Evolutionary conservation across 2,329 filamentous ascomycete genomes (phyloP).

Genomic region (Paraphoma chrysanthemicola): DNA sequence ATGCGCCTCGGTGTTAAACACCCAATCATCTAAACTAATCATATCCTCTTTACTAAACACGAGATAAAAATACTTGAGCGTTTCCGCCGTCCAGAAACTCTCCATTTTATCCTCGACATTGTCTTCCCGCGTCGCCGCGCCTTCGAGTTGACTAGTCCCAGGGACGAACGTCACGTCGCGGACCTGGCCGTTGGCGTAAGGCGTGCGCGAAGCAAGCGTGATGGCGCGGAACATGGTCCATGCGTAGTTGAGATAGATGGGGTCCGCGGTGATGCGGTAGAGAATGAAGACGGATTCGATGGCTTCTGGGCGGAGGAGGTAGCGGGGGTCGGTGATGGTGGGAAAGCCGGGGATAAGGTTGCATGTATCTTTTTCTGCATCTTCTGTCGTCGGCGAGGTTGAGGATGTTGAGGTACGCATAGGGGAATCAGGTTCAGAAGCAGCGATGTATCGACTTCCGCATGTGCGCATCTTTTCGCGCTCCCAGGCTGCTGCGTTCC

Average conservation of each 20-base stretch:
- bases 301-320: constrained; percentile 61
- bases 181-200: constrained; percentile 53
- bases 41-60: constrained; percentile 54
- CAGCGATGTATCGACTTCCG: constrained; percentile 15
- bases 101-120: constrained; percentile 46
- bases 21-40: constrained; percentile 56
- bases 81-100: constrained; percentile 59
- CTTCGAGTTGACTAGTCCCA: constrained; percentile 3
- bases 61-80: constrained; percentile 59
- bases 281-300: constrained; percentile 67
- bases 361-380: constrained; percentile 18
- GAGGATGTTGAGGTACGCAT: no score
- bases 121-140: constrained; percentile 11
- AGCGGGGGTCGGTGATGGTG: constrained; percentile 49
- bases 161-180: constrained; percentile 48
- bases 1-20: constrained; percentile 60
- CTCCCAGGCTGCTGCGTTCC: constrained; percentile 61
- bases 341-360: constrained; percentile 51
- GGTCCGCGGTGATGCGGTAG: constrained; percentile 65
- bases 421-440: constrained; percentile 7
- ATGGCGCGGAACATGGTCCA: constrained; percentile 59
- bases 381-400: no score
- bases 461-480: constrained; percentile 42
- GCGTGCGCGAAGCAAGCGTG: constrained; percentile 47
- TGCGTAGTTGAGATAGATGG: constrained; percentile 50